A percentile compares a stretch with the other conserved stretches of the same genome.
These are phyloP conservation scores for Neocucurbitaria cava DNA, from an alignment of 2,329 filamentous ascomycete species.

Conservation along the genomic window DNA sequence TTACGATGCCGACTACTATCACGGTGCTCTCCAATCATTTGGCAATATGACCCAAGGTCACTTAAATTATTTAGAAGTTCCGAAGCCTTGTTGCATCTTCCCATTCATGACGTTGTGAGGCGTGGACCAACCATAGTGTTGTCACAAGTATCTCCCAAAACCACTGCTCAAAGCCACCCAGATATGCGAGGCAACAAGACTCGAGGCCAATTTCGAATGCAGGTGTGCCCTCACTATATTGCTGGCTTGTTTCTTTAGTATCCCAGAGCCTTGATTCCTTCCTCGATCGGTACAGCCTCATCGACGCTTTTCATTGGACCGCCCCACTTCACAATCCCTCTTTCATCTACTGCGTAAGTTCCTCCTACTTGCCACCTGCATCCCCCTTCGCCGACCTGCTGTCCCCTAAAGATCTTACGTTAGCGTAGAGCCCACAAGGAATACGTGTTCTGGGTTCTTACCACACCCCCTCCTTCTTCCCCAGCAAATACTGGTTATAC, in stretches of 20 bases:
- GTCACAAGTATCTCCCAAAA: too few relatives aligned
- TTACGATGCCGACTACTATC: too few relatives aligned
- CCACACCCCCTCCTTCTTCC: constrained; percentile 45
- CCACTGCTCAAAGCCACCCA: too few relatives aligned
- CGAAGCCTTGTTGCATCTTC: too few relatives aligned
- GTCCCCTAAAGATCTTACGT: constrained; percentile 18
- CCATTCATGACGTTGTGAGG: too few relatives aligned
- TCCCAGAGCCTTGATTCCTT: constrained; percentile 41
- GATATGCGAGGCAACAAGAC: too few relatives aligned
- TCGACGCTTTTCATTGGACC: constrained; percentile 46
- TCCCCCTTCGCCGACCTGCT: constrained; percentile 44
- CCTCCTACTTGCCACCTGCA: constrained; percentile 47
- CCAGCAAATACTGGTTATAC: constrained; percentile 44
- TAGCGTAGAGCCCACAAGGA: not conserved
- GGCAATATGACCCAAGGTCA: too few relatives aligned
- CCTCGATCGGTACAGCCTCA: constrained; percentile 38
- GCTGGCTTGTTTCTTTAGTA: constrained; percentile 1
- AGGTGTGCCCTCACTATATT: not conserved
- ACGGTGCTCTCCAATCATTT: too few relatives aligned
- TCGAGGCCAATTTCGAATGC: not conserved
- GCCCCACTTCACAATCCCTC: constrained; percentile 44
- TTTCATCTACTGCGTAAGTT: constrained; percentile 40
- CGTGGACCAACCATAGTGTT: too few relatives aligned
- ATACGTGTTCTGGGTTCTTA: not conserved
- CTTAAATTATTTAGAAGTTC: too few relatives aligned